These are phyloP conservation scores for Penicillium sp. DNA, from an alignment of 2,329 filamentous ascomycete species.

Conservation along the genomic window DNA sequence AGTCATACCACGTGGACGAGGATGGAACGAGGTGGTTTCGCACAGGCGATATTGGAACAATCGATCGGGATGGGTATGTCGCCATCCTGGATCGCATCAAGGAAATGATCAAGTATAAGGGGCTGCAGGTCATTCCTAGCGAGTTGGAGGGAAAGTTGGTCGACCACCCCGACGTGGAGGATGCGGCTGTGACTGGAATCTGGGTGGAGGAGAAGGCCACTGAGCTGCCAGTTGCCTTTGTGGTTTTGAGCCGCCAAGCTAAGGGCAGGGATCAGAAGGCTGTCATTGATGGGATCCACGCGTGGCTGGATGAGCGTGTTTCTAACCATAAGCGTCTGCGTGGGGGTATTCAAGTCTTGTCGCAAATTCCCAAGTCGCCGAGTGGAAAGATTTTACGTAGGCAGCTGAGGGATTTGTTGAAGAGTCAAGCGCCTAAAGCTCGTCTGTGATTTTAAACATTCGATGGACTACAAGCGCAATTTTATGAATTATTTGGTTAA, in stretches of 20 bases:
- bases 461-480: not conserved
- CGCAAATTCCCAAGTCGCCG: slow-evolving; percentile 34
- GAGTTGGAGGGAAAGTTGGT: slow-evolving; percentile 22
- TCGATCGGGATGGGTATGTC: slow-evolving; percentile 19
- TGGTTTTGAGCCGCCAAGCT: slow-evolving; percentile 15
- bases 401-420: slow-evolving; percentile 24
- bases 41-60: slow-evolving; percentile 21
- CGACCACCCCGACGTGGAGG: slow-evolving; percentile 22
- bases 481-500: no score
- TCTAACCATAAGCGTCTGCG: slow-evolving; percentile 34
- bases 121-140: slow-evolving; percentile 23
- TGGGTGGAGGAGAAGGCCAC: slow-evolving; percentile 22
- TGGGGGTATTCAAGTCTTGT: slow-evolving; percentile 32
- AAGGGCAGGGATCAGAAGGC: slow-evolving; percentile 7
- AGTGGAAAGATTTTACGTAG: slow-evolving; percentile 34
- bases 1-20: slow-evolving; percentile 15
- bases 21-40: slow-evolving; percentile 21
- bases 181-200: slow-evolving; percentile 20
- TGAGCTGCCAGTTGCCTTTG: slow-evolving; percentile 22
- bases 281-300: slow-evolving; percentile 12
- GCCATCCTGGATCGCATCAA: slow-evolving; percentile 24
- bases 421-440: slow-evolving; percentile 20
- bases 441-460: slow-evolving; percentile 5
- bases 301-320: slow-evolving; percentile 27
- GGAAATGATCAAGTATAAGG: slow-evolving; percentile 27